phyloP scores from a whole-genome alignment of 371 early-diverging fungal species.

The Mucor circinelloides region DNA sequence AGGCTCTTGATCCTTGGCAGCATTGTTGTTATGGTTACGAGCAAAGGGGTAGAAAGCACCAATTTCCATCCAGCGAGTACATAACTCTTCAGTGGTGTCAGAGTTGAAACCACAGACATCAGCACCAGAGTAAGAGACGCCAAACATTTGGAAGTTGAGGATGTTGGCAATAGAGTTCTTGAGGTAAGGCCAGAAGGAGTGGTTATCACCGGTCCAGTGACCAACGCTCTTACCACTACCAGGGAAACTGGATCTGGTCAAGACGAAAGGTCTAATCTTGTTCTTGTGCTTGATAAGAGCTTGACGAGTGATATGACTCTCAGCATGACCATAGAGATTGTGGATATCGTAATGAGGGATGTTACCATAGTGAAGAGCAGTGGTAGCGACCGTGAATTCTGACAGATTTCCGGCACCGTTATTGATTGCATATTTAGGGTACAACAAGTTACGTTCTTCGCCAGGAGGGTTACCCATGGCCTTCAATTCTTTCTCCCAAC shows the following conservation, averaged over 20 bases:
- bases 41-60: constrained; percentile 83
- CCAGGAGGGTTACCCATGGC: constrained; percentile 27
- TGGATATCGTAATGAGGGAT: constrained; percentile 65
- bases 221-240: constrained; percentile 67
- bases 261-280: constrained; percentile 68
- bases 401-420: constrained; percentile 44
- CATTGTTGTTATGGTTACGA: constrained; percentile 64
- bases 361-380: constrained; percentile 57
- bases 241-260: constrained; percentile 71
- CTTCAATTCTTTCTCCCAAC: constrained; percentile 22
- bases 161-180: constrained; percentile 60
- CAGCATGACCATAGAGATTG: constrained; percentile 69
- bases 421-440: constrained; percentile 41
- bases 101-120: constrained; percentile 76
- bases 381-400: constrained; percentile 58
- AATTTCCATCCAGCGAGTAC: constrained; percentile 72
- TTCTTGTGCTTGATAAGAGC: constrained; percentile 35
- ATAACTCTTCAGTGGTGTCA: constrained; percentile 58
- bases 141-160: constrained; percentile 68
- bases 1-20: constrained; percentile 55
- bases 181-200: constrained; percentile 54
- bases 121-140: constrained; percentile 68
- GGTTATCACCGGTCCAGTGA: constrained; percentile 73
- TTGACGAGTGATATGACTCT: constrained; percentile 54
- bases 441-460: constrained; percentile 33